Percentiles rank a stretch among this genome's conserved stretches.
Conservation (phyloP, 257 asterid genomes). For the Paraleonurus japonicus region DNA sequence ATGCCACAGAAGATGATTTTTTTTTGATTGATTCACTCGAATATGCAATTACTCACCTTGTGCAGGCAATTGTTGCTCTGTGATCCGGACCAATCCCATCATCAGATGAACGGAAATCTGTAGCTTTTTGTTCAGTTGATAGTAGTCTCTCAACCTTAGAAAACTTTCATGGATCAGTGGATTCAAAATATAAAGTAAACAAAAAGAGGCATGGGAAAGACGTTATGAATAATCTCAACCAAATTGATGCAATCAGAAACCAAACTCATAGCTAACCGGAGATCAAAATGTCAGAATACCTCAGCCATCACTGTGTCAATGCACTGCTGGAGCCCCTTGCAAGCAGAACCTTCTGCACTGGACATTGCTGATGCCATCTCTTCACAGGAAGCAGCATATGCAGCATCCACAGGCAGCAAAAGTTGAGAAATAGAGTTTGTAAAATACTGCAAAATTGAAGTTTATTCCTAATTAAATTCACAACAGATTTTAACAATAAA, state of each 20-base stretch:
- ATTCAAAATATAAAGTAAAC: conserved; percentile 13
- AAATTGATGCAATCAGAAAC: background rate
- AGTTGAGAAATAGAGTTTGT: conserved; percentile 90
- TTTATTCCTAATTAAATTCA: conserved; percentile 14
- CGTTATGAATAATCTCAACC: background rate
- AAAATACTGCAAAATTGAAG: conserved; percentile 60
- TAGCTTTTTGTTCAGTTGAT: conserved; percentile 88
- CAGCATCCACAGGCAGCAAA: conserved; percentile 90
- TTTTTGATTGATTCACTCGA: conserved; percentile 1
- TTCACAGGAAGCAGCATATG: conserved; percentile 94
- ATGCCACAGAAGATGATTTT: background rate
- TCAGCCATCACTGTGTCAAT: conserved; percentile 96
- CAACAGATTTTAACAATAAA: background rate
- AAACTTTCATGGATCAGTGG: conserved; percentile 26
- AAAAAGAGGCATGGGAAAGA: conserved; percentile 9
- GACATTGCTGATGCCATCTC: conserved; percentile 98
- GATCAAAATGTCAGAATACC: conserved; percentile 35
- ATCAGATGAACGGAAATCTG: conserved; percentile 88
- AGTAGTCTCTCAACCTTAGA: conserved; percentile 81
- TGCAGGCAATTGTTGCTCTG: conserved; percentile 92
- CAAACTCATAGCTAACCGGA: conserved; percentile 16
- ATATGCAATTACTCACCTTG: conserved; percentile 50
- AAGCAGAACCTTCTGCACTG: conserved; percentile 90
- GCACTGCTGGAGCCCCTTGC: conserved; percentile 98
- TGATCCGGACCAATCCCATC: conserved; percentile 91